Evolutionary conservation across 2,329 filamentous ascomycete genomes (phyloP).

Genomic region (Canariomyces notabilis): DNA sequence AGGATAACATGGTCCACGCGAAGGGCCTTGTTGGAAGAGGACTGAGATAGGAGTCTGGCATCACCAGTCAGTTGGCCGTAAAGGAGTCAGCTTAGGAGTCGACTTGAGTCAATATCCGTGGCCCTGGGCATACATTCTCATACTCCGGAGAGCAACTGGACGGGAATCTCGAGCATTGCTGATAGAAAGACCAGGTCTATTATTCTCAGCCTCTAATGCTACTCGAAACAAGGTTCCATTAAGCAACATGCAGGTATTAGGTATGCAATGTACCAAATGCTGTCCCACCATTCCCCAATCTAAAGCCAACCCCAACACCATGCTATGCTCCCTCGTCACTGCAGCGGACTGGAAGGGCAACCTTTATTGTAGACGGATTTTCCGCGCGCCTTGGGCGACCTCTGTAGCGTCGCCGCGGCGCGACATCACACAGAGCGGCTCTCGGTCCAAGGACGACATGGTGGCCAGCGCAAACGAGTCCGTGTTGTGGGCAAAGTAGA

Average conservation of each 20-base stretch:
- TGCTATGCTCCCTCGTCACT: not conserved
- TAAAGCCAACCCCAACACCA: not conserved
- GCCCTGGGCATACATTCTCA: too few species aligned
- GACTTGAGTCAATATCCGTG: too few species aligned
- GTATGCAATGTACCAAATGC: not conserved
- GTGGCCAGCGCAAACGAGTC: conserved; percentile 83
- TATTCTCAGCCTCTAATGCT: not conserved
- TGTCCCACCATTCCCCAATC: not conserved
- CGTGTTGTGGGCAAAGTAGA: conserved; percentile 96
- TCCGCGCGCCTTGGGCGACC: conserved; percentile 52
- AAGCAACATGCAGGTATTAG: not conserved
- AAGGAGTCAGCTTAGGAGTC: too few species aligned
- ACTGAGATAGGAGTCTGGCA: not conserved
- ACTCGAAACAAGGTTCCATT: not conserved
- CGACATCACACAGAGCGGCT: conserved; percentile 83
- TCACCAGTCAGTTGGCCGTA: too few species aligned
- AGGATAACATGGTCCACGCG: too few species aligned
- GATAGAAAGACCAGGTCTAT: not conserved
- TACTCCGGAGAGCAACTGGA: too few species aligned
- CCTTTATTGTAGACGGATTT: conserved; percentile 33
- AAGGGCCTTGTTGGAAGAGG: too few species aligned
- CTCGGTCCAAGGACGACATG: conserved; percentile 73
- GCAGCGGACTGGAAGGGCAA: not conserved
- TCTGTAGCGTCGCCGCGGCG: conserved; percentile 53
- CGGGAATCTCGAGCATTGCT: not conserved